Evolutionary conservation across 805 yeast species (phyloP).

Genomic region (Candida mattraensis): DNA sequence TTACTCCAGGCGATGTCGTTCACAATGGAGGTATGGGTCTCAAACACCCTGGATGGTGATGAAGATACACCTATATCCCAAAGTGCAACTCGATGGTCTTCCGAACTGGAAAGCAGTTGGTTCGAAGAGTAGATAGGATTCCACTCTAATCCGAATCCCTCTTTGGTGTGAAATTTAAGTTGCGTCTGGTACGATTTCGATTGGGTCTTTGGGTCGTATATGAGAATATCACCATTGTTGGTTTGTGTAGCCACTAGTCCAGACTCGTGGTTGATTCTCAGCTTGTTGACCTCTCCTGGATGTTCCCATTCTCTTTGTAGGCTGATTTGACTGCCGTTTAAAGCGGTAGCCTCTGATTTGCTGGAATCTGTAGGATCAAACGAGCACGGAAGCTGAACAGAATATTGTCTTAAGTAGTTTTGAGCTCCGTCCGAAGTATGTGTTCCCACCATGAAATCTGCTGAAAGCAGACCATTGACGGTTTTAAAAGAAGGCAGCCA

Average conservation of each 20-base stretch:
- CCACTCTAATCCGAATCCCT: slow-evolving; percentile 78
- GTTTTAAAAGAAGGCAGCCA: slow-evolving; percentile 55
- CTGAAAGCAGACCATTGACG: slow-evolving; percentile 12
- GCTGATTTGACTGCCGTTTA: slow-evolving; percentile 39
- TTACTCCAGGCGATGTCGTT: slow-evolving; percentile 67
- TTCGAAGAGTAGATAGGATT: slow-evolving; percentile 37
- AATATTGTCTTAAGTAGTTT: slow-evolving; percentile 46
- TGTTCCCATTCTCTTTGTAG: slow-evolving; percentile 54
- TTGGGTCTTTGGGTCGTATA: slow-evolving; percentile 37
- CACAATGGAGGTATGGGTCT: slow-evolving; percentile 55
- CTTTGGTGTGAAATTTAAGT: slow-evolving; percentile 57
- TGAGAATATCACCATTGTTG: slow-evolving; percentile 48
- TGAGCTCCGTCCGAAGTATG: slow-evolving; percentile 39
- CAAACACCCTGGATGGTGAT: slow-evolving; percentile 49
- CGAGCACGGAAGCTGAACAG: slow-evolving; percentile 50
- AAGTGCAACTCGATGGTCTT: slow-evolving; percentile 64
- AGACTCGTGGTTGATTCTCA: slow-evolving; percentile 52
- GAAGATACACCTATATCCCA: slow-evolving; percentile 53
- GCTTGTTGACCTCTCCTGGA: slow-evolving; percentile 65
- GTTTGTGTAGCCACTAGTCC: slow-evolving; percentile 55
- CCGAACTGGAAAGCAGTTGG: slow-evolving; percentile 60
- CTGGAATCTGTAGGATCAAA: slow-evolving; percentile 36
- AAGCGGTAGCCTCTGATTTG: slow-evolving; percentile 22
- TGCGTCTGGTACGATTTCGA: slow-evolving; percentile 15
- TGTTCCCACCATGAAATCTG: slow-evolving; percentile 48